phyloP scores from a whole-genome alignment of 129 eudicot species.

The Ambrosia artemisiifolia region DNA sequence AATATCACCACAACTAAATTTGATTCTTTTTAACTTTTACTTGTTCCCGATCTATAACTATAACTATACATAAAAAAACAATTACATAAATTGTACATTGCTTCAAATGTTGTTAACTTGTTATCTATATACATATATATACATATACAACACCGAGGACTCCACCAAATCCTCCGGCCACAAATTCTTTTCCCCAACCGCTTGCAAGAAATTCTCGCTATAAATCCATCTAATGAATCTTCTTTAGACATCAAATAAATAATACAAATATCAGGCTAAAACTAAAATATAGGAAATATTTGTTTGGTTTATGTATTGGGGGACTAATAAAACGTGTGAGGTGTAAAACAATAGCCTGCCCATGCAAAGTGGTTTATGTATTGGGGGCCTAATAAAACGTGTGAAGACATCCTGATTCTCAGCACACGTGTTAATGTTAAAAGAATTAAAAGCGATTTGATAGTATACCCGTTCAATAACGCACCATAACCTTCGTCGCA shows the following conservation, averaged over 20 bases:
- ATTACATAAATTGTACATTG: not conserved
- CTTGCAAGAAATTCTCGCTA: conserved; percentile 75
- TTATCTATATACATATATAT: not conserved
- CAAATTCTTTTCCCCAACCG: conserved; percentile 80
- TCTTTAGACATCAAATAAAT: not conserved
- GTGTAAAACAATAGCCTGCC: conserved; percentile 11
- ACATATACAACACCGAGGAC: conserved; percentile 55
- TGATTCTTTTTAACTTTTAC: no score
- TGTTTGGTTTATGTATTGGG: not conserved
- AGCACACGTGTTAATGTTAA: no score
- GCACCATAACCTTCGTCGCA: no score
- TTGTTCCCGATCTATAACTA: no score
- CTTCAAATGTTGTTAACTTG: not conserved
- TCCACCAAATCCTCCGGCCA: conserved; percentile 90
- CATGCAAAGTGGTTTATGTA: conserved; percentile 4
- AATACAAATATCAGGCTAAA: not conserved
- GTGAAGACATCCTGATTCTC: no score
- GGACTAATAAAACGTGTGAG: conserved; percentile 12
- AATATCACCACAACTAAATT: no score
- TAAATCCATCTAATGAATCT: conserved; percentile 38
- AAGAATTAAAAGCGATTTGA: no score
- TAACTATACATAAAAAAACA: not conserved
- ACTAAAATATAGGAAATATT: not conserved
- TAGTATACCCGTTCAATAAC: no score
- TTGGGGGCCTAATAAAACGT: no score